Percentiles rank a stretch among this genome's conserved stretches.
These are phyloP conservation scores for Trametes sp. DNA, from an alignment of 1,284 basidiomycete genomes.

Conservation along the genomic window DNA sequence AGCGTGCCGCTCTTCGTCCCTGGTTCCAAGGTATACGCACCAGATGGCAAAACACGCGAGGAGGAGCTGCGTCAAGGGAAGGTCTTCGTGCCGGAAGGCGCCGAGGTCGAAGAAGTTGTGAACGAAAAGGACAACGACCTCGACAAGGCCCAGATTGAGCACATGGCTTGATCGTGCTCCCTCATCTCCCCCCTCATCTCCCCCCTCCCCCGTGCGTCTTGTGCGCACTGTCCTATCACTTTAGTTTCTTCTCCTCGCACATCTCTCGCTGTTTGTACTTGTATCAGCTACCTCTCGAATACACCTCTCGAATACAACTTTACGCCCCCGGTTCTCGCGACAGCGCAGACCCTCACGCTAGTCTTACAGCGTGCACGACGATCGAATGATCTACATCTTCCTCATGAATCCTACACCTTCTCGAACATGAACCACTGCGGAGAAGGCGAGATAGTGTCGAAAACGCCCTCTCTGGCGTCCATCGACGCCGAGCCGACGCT, in stretches of 20 bases:
- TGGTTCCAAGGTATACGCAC: conserved; percentile 46
- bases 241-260: too few species aligned
- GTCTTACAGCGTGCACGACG: background rate
- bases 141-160: conserved; percentile 21
- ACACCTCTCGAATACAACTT: too few species aligned
- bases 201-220: too few species aligned
- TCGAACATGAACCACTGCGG: conserved; percentile 27
- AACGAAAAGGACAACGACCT: conserved; percentile 26
- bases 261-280: too few species aligned
- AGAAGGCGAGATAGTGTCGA: conserved; percentile 16
- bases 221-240: too few species aligned
- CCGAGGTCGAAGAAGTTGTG: conserved; percentile 7
- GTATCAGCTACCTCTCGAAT: too few species aligned
- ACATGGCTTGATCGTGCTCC: conserved; percentile 19
- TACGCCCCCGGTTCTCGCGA: too few species aligned
- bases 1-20: conserved; percentile 58
- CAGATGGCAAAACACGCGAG: conserved; percentile 52
- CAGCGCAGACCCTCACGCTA: too few species aligned
- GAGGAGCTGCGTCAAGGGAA: conserved; percentile 53
- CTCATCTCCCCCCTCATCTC: too few species aligned
- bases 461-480: background rate
- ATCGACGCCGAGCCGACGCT: background rate
- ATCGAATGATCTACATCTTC: background rate
- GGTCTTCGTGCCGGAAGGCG: conserved; percentile 20
- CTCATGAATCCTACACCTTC: background rate